Base-by-base conservation (phyloP, 2,329 filamentous ascomycete genomes). In the Cercospora berteroae region DNA sequence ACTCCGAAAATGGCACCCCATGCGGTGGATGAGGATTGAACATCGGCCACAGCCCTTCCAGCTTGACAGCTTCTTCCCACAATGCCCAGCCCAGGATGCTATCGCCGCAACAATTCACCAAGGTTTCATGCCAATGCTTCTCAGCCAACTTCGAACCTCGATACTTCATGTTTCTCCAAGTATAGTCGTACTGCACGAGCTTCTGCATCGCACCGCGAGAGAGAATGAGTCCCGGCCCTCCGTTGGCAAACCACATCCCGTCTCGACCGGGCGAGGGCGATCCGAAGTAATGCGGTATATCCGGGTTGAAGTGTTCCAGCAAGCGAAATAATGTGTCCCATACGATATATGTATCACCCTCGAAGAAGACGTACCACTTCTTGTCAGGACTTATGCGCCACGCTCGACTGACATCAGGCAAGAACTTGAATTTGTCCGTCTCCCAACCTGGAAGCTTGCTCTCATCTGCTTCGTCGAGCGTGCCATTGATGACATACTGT, bases 381-480 rank as follows among this genome's bases (percentile, higher is more conserved):
- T 79, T 81, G 29, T 80, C 76, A 0, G 83, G 84, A 50, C 80
- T 80, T 67, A 79, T 77, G 25, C 75, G 73, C 79, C 83, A 84
- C 1, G 84, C 82, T 6, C 80, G 78, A 67, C 84, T 82, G 8
- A 86, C 77, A 77, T 83, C 82, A 23, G 84, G 81, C 36, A 86
- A 72, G 68, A 86, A 86, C 71, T 86, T 86, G 78, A 81, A 85
- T 70, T 83, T 83, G 77, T 86, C 84, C 20, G 84, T 78, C 31
- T 74, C 77, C 84, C 83, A 85, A 3, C 82, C 84, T 76, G 78
- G 67, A 10, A 69, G 29, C 4, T 39, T 58, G 2, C 57, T 55
- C 12, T 55, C 42, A 16, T 56, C 44, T 6, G 55, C 50, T 5
- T 60, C 23, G 7, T 59, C 42, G 7, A 74, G 66, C 1, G 68